phyloP scores from a whole-genome alignment of 169 alveolate species.

The Eimeria necatrix region DNA sequence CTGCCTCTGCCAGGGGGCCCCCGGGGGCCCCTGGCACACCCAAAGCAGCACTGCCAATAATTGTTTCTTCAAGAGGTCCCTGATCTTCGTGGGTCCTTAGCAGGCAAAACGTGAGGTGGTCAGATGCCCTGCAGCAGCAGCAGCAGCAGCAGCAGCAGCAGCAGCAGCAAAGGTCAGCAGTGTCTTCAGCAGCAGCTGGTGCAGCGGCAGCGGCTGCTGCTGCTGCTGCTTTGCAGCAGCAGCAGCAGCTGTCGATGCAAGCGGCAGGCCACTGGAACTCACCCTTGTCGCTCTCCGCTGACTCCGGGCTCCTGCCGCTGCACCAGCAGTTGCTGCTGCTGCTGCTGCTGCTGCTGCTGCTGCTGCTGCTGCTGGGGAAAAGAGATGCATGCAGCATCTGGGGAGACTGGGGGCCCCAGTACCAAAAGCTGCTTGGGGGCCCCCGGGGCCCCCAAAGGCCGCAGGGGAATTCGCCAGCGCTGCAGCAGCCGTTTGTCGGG shows the following conservation, averaged over 20 bases:
- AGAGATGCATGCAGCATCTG: not conserved
- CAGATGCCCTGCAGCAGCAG: not conserved
- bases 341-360: constrained; percentile 51
- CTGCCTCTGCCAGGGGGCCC: constrained; percentile 34
- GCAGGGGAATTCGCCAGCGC: constrained; percentile 39
- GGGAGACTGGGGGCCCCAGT: constrained; percentile 16
- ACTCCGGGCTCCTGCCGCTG: not conserved
- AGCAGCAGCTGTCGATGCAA: not conserved
- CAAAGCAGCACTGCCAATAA: not conserved
- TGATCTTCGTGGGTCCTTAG: not conserved
- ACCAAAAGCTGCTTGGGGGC: not conserved
- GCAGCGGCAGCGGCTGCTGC: not conserved
- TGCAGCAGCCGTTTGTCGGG: constrained; percentile 19
- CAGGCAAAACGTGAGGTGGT: not conserved
- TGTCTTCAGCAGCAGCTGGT: not conserved
- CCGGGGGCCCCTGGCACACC: constrained; percentile 15
- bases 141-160: constrained; percentile 20
- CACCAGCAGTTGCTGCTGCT: not conserved
- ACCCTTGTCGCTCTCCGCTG: not conserved
- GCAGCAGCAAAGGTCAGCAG: constrained; percentile 43
- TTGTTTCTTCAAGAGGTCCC: not conserved
- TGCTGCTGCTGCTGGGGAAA: constrained; percentile 30
- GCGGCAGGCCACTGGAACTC: not conserved
- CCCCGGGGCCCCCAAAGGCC: not conserved
- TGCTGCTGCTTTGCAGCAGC: not conserved